Base-by-base conservation (phyloP, 148 eudicot species). In the Limonium bicolor region DNA sequence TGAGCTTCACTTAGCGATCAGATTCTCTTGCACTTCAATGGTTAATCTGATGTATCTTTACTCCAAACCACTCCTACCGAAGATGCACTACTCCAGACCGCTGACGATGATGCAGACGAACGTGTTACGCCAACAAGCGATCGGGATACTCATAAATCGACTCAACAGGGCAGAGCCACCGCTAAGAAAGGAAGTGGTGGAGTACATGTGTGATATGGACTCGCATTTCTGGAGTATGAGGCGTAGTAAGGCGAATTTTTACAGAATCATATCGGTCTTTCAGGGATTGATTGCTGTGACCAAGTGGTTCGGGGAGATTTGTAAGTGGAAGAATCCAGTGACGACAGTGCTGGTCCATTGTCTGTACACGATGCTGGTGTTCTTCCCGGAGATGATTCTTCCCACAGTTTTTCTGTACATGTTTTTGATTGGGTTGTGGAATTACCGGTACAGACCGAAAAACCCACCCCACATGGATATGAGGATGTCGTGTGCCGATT, bases 201-300 rank as follows among this genome's bases (percentile, higher is more conserved):
- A 74, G 31, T 86, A 75, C 64, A 81, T 86, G 93, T 56, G 76
- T 22, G 96, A 86, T 51, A 72, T 71, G 3, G 74, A 86, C 50
- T 55, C 93, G 0, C 96, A 86, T 53, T 67, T 78, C 23, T 86
- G 92, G 92, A 77, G 93, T 66, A 77, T 86, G 81, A 78, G 96
- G 59, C 48, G 84, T 8, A 86, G 96, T 61, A 86, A 81, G 67
- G 93, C 96, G 4, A 78, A 81, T 50, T 81, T 81, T 36, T 81
- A 67, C 61, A 42, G 96, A 4, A 62, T 86, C 13, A 41, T 74
- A 34, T 43, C 72, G 1, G 66, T 86, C 25, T 58, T 81, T 18
- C 76, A 65, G 23, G 81, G 93, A 5, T 36, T 74, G 18, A 27
- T 77, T 6, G 62, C 84, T 0, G 62, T 76, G 2, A 44, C 53